These are phyloP conservation scores for Collybia sp. DNA, from an alignment of 768 basidiomycete species.

Conservation along the genomic window DNA sequence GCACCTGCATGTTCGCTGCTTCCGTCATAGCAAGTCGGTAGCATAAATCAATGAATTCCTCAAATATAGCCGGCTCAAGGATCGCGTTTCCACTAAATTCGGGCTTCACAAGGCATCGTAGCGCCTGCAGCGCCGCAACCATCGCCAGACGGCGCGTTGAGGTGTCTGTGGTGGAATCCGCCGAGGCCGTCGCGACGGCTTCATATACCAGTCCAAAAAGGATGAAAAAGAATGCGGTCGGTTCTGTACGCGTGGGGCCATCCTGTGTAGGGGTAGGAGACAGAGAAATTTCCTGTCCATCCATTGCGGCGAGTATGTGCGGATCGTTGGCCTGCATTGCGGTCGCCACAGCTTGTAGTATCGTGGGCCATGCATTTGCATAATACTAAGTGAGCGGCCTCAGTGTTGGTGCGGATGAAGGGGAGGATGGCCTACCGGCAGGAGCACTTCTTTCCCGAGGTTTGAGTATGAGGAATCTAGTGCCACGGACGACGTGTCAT, in stretches of 20 bases:
- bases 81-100: constrained; percentile 81
- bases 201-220: constrained; percentile 95
- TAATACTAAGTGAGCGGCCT: constrained; percentile 63
- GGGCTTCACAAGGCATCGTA: constrained; percentile 76
- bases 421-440: constrained; percentile 62
- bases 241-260: constrained; percentile 42
- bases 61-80: constrained; percentile 77
- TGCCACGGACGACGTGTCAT: constrained; percentile 69
- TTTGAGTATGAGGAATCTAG: constrained; percentile 83
- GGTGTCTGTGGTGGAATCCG: constrained; percentile 45
- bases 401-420: not conserved
- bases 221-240: constrained; percentile 80
- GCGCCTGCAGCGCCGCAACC: constrained; percentile 64
- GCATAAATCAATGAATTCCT: constrained; percentile 84
- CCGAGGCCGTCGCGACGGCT: constrained; percentile 63
- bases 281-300: constrained; percentile 51
- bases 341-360: constrained; percentile 81
- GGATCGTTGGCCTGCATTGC: constrained; percentile 70
- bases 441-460: constrained; percentile 82
- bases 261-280: constrained; percentile 18
- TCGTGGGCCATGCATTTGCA: constrained; percentile 70
- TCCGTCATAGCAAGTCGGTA: constrained; percentile 92
- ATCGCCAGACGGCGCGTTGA: constrained; percentile 41
- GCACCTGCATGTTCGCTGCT: constrained; percentile 60
- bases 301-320: constrained; percentile 73